These are phyloP conservation scores for Rhododendron henanense DNA, from an alignment of 148 eudicot species.

Conservation along the genomic window DNA sequence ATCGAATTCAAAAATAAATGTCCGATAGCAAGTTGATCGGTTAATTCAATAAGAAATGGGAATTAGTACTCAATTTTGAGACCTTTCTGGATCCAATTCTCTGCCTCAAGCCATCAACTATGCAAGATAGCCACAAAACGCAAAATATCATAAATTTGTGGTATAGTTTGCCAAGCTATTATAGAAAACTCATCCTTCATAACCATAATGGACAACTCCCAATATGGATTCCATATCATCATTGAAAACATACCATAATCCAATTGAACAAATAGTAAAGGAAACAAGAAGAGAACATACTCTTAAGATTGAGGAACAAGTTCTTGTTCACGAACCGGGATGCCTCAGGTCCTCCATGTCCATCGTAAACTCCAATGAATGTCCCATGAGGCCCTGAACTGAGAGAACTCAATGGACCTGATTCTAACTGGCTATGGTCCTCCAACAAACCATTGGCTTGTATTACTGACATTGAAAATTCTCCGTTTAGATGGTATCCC, in stretches of 20 bases:
- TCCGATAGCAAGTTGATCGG: too few relatives aligned
- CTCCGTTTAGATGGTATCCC: slow-evolving; percentile 62
- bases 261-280: not conserved
- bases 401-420: slow-evolving; percentile 49
- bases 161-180: not conserved
- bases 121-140: not conserved
- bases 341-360: slow-evolving; percentile 85
- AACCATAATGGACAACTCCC: not conserved
- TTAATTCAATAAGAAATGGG: too few relatives aligned
- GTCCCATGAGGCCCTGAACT: slow-evolving; percentile 63
- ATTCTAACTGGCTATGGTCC: slow-evolving; percentile 78
- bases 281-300: slow-evolving; percentile 37
- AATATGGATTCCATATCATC: not conserved
- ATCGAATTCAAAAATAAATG: too few relatives aligned
- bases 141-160: not conserved
- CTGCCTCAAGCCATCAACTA: not conserved
- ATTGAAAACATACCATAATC: not conserved
- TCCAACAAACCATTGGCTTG: slow-evolving; percentile 74
- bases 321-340: slow-evolving; percentile 53
- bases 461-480: slow-evolving; percentile 81
- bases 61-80: not conserved
- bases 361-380: slow-evolving; percentile 84
- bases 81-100: not conserved
- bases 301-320: slow-evolving; percentile 52
- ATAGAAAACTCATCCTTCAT: not conserved